phyloP scores from a whole-genome alignment of 148 eudicot genomes.

The Rheum nobile region DNA sequence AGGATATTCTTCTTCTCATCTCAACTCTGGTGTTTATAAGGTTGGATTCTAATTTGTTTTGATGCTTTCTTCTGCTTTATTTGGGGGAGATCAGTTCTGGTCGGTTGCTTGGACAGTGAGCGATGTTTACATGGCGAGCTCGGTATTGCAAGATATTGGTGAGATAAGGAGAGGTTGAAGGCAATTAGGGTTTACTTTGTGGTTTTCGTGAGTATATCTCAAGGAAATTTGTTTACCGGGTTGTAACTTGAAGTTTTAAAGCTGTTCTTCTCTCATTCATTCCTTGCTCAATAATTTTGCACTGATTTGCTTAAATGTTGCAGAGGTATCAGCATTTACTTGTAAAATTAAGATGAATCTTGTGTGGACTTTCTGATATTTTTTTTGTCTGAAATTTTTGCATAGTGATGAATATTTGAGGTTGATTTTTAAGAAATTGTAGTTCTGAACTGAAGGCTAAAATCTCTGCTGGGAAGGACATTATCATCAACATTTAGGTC shows the following conservation, averaged over 20 bases:
- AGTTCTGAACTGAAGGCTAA: not conserved
- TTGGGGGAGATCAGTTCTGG: not conserved
- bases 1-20: not conserved
- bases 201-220: not conserved
- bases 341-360: not conserved
- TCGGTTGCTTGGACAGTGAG: not conserved
- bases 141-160: no score
- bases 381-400: not conserved
- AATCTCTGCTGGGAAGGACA: not conserved
- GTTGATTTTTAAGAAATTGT: not conserved
- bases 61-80: not conserved
- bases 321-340: not conserved
- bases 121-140: not conserved
- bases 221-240: not conserved
- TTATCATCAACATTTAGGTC: not conserved
- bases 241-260: not conserved
- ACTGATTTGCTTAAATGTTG: no score
- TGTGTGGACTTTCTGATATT: no score
- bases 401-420: not conserved
- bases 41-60: not conserved
- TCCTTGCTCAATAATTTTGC: no score
- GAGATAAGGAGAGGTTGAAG: not conserved
- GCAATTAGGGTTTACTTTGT: not conserved
- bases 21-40: not conserved
- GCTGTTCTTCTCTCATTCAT: not conserved